Conservation (phyloP, 441 rosid species). For the Gossypium schwendimanii region DNA sequence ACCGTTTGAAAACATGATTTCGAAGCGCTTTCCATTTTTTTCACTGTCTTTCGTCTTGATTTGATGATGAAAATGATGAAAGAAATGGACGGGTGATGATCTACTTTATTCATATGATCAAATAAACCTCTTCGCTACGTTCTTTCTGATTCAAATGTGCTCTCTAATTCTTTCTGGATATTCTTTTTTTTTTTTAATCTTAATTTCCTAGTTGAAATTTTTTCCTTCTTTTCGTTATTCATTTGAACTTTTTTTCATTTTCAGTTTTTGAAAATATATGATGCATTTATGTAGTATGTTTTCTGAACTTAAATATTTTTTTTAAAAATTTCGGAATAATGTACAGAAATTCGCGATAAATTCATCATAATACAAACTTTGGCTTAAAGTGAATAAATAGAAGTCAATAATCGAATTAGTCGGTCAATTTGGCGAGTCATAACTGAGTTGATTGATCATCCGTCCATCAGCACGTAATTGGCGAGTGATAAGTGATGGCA, state of each 20-base stretch:
- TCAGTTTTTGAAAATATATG: too few relatives aligned
- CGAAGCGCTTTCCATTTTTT: background rate
- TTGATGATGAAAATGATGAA: slow-evolving; percentile 1
- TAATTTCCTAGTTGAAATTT: background rate
- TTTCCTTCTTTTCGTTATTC: background rate
- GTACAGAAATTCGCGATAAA: background rate
- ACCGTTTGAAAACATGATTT: too few relatives aligned
- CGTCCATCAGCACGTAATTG: too few relatives aligned
- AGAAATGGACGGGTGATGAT: background rate
- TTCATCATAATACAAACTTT: background rate
- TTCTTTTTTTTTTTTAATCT: background rate
- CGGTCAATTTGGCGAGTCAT: background rate
- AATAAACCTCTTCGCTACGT: slow-evolving; percentile 2
- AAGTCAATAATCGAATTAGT: too few relatives aligned
- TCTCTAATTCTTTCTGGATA: background rate
- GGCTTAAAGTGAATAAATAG: too few relatives aligned
- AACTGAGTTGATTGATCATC: too few relatives aligned
- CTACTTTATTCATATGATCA: background rate
- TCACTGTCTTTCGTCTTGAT: background rate
- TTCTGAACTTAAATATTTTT: too few relatives aligned
- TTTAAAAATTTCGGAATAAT: background rate
- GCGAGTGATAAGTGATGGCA: background rate
- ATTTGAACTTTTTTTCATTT: too few relatives aligned
- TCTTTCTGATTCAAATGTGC: slow-evolving; percentile 1
- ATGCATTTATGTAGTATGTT: too few relatives aligned